A percentile compares a stretch with the other conserved stretches of the same genome.
These are phyloP conservation scores for Metroxylon sagu DNA, from an alignment of 176 grass and related monocot genomes.

Conservation along the genomic window DNA sequence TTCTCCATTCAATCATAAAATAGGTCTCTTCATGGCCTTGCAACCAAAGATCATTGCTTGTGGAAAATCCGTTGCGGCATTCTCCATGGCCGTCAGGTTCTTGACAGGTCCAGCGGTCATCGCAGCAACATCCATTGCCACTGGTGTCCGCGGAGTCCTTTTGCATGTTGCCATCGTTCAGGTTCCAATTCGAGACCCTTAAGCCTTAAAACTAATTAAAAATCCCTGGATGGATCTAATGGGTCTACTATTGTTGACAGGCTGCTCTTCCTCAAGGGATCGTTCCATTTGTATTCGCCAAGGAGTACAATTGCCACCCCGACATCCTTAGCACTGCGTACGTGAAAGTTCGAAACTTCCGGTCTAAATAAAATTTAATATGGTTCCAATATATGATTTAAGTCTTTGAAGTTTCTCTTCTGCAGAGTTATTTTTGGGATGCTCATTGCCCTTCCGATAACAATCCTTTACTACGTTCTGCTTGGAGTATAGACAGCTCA, in stretches of 20 bases:
- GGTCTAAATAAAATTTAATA: neutral
- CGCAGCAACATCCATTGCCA: constrained; percentile 57
- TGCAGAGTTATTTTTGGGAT: constrained; percentile 95
- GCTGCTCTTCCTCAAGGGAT: constrained; percentile 98
- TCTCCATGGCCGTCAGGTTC: constrained; percentile 89
- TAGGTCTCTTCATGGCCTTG: constrained; percentile 94
- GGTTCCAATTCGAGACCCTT: constrained; percentile 19
- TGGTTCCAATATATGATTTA: no score
- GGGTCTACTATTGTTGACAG: constrained; percentile 22
- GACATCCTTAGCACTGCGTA: constrained; percentile 98
- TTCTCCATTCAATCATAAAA: neutral
- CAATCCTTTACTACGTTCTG: constrained; percentile 90
- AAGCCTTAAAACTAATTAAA: no score
- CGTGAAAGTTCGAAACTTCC: constrained; percentile 2
- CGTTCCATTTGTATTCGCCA: constrained; percentile 93
- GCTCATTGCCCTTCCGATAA: constrained; percentile 87
- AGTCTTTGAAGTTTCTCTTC: neutral
- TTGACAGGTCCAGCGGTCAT: constrained; percentile 79
- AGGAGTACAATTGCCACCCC: constrained; percentile 96
- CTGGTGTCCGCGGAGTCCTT: constrained; percentile 73
- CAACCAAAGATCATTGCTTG: constrained; percentile 93
- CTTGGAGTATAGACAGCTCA: constrained; percentile 49
- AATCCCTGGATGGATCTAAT: no score
- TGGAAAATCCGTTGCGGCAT: constrained; percentile 70
- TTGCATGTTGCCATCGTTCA: constrained; percentile 90